phyloP scores from a whole-genome alignment of 2,329 filamentous ascomycete genomes.

The Aureobasidium leucospermi region DNA sequence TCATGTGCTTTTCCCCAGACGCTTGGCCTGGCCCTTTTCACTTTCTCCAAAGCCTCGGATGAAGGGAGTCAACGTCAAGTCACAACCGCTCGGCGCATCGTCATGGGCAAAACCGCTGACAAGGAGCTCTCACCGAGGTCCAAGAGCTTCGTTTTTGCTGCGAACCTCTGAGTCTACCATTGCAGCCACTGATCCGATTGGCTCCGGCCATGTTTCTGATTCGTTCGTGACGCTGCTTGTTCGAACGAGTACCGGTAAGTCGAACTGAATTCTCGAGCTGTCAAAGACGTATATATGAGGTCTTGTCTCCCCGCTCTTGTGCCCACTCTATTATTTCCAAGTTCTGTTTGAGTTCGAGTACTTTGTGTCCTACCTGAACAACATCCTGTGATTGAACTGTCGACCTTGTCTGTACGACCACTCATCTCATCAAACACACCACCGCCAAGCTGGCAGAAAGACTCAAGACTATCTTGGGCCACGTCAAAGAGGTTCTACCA shows the following conservation, averaged over 20 bases:
- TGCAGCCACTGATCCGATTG: constrained; percentile 8
- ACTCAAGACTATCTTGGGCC: constrained; percentile 13
- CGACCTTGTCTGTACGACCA: not conserved
- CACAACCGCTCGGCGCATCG: not conserved
- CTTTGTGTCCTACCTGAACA: not conserved
- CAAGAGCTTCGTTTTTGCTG: not conserved
- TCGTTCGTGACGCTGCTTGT: constrained; percentile 1
- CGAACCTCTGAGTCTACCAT: not conserved
- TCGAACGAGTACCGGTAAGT: constrained; percentile 12
- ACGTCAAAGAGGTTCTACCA: constrained; percentile 8
- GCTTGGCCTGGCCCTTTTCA: not conserved
- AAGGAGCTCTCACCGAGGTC: constrained; percentile 9
- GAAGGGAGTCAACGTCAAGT: constrained; percentile 11
- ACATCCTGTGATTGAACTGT: not conserved
- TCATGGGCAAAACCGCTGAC: not conserved
- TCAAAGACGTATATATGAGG: constrained; percentile 4
- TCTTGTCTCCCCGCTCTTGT: constrained; percentile 2
- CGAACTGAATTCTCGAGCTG: not conserved
- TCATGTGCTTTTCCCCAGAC: constrained; percentile 8
- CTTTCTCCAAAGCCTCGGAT: constrained; percentile 10
- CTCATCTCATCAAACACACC: not conserved
- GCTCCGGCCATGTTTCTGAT: not conserved
- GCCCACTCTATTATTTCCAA: not conserved
- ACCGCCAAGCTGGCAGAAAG: constrained; percentile 13
- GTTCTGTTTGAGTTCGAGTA: not conserved